phyloP scores from a whole-genome alignment of 1,284 basidiomycete species.

The Lignosus rhinocerotis region DNA sequence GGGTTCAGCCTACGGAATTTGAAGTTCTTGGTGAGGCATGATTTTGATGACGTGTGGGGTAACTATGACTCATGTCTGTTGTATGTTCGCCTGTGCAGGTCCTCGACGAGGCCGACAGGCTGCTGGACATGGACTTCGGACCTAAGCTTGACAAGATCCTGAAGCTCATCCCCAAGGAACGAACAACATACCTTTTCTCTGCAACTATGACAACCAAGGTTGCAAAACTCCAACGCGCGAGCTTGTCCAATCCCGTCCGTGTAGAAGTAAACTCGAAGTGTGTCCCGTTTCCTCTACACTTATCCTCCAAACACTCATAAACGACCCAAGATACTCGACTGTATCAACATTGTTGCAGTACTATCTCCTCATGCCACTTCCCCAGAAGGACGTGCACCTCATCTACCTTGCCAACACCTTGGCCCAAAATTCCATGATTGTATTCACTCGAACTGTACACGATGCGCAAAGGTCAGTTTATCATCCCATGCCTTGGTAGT shows the following conservation, averaged over 20 bases:
- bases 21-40: slow-evolving; percentile 79
- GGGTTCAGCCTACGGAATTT: slow-evolving; percentile 90
- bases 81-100: slow-evolving; percentile 51
- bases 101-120: slow-evolving; percentile 95
- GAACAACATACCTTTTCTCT: slow-evolving; percentile 96
- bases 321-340: slow-evolving; percentile 83
- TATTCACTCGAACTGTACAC: slow-evolving; percentile 95
- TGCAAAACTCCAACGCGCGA: slow-evolving; percentile 95
- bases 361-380: slow-evolving; percentile 92
- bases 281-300: slow-evolving; percentile 29
- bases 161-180: slow-evolving; percentile 92
- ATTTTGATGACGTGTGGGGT: background rate
- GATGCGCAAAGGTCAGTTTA: slow-evolving; percentile 78
- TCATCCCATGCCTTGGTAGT: background rate
- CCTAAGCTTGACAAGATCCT: slow-evolving; percentile 97
- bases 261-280: slow-evolving; percentile 94
- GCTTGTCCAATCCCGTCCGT: slow-evolving; percentile 91
- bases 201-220: slow-evolving; percentile 99
- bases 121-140: slow-evolving; percentile 98
- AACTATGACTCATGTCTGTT: background rate
- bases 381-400: slow-evolving; percentile 91
- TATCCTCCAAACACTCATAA: background rate
- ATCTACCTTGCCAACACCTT: slow-evolving; percentile 90
- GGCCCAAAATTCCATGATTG: slow-evolving; percentile 91
- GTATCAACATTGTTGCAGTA: slow-evolving; percentile 95